Evolutionary conservation across 2,329 filamentous ascomycete species (phyloP), one percentile per base, ranked within the genome.

Genomic region (Apiospora sp.): DNA sequence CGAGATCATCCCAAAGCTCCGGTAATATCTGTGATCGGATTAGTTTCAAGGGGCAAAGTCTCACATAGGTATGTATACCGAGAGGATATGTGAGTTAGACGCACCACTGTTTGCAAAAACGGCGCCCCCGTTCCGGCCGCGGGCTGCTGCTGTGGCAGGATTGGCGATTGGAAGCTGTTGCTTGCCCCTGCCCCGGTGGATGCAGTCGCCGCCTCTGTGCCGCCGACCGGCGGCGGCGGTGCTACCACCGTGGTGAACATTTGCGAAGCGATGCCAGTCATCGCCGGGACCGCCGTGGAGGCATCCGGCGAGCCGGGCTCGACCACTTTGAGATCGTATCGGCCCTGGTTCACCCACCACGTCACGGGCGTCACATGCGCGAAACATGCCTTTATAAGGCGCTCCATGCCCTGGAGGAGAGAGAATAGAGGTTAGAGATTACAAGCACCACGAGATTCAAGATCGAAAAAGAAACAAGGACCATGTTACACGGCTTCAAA

Each of bases 1-100:
- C 80, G 22, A 88, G 85, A 19, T 87, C 87, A 73, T 89, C 87
- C 88, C 88, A 90, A 12, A 90, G 84, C 72, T 88, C 86, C 3
- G 87, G 87, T 49, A 90, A 83, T 72, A 90, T 89, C 67, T 68
- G 27, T 19, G 70, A 89, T 88, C 74, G 88, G 6, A 61, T 61
- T 22, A 61, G 30, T 37, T 30, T 30, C 16, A 10, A 27, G 30
- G 30, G 30, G 14, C 8, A 19, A 22, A 22, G 22, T 1, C 34
- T 22, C 14, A 16, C 8, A 5, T 6, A 58, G 0, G 8, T 6
- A n/a, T 86, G 8, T 6, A n/a, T 86, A 37, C 86, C 70, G 13
- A 77, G 67, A 13, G 74, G 69, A 22, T 73, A 44, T 12, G 49
- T 68, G 19, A 72, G 27, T 37, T 69, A 58, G 73, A 67, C 22